Conservation (phyloP, 176 grass and related monocot genomes). For the Aegilops speltoides region DNA sequence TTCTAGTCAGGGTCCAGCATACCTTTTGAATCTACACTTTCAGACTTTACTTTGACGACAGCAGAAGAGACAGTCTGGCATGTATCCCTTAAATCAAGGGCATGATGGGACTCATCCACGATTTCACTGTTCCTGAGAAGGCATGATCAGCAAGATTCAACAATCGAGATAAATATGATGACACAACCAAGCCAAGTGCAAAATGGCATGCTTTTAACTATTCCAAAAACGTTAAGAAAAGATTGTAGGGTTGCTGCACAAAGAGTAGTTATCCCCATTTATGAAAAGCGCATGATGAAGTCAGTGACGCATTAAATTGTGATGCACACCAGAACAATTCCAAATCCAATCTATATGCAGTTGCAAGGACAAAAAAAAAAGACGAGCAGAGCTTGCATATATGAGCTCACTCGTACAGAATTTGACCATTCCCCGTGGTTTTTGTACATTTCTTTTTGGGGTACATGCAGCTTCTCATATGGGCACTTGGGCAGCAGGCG, state of each 20-base stretch:
- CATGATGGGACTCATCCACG: background rate
- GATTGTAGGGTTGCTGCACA: background rate
- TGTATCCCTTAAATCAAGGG: constrained; percentile 18
- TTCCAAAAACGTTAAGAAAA: background rate
- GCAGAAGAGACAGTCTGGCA: constrained; percentile 25
- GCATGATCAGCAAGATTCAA: constrained; percentile 13
- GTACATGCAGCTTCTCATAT: background rate
- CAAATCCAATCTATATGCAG: background rate
- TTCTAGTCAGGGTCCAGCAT: background rate
- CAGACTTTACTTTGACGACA: constrained; percentile 29
- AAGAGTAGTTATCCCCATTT: background rate
- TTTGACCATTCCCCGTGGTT: background rate
- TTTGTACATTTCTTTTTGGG: background rate
- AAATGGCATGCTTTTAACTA: background rate
- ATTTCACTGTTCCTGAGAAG: constrained; percentile 33
- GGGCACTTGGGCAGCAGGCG: background rate
- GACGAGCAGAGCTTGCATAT: background rate
- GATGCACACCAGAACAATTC: background rate
- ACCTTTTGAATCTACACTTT: constrained; percentile 49
- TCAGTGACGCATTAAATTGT: background rate
- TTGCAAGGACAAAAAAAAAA: background rate
- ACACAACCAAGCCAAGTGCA: background rate
- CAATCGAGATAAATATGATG: background rate
- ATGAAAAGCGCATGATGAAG: background rate
- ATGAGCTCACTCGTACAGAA: background rate